Percentiles rank a stretch among this genome's conserved stretches.
phyloP scores from a whole-genome alignment of 768 basidiomycete genomes.

The Trametes cingulata region DNA sequence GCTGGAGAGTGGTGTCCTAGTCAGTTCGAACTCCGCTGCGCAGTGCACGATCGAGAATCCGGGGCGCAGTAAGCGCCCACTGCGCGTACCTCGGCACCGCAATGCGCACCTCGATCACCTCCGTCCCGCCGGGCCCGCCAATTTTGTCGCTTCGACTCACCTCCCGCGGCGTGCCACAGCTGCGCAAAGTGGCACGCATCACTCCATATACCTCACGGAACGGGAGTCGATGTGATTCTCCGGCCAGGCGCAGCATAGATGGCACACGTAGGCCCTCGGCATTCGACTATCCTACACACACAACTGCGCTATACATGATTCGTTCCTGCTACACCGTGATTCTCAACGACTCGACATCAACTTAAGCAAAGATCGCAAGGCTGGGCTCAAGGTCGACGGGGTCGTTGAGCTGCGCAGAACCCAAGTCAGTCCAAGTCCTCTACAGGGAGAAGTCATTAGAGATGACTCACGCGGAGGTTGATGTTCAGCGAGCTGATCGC shows the following conservation, averaged over 20 bases:
- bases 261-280: background rate
- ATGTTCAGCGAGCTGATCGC: slow-evolving; percentile 60
- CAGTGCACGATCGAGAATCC: slow-evolving; percentile 22
- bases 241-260: background rate
- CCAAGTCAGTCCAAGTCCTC: background rate
- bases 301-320: background rate
- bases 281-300: slow-evolving; percentile 8
- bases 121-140: slow-evolving; percentile 3
- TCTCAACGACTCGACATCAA: background rate
- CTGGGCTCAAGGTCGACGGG: slow-evolving; percentile 67
- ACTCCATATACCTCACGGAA: too few species aligned
- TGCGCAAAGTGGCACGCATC: too few species aligned
- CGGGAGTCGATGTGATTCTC: too few species aligned
- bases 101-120: slow-evolving; percentile 14
- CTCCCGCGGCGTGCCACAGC: background rate
- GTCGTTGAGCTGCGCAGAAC: slow-evolving; percentile 57
- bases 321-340: background rate
- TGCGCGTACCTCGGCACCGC: slow-evolving; percentile 22
- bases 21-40: slow-evolving; percentile 25
- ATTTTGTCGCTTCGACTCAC: background rate
- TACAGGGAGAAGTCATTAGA: background rate
- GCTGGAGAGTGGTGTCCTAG: background rate
- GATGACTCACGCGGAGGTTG: slow-evolving; percentile 56
- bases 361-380: slow-evolving; percentile 68
- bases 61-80: background rate